A percentile compares a stretch with the other conserved stretches of the same genome.
phyloP scores from a whole-genome alignment of 2,329 filamentous ascomycete species.

The Colletotrichum tabaci region DNA sequence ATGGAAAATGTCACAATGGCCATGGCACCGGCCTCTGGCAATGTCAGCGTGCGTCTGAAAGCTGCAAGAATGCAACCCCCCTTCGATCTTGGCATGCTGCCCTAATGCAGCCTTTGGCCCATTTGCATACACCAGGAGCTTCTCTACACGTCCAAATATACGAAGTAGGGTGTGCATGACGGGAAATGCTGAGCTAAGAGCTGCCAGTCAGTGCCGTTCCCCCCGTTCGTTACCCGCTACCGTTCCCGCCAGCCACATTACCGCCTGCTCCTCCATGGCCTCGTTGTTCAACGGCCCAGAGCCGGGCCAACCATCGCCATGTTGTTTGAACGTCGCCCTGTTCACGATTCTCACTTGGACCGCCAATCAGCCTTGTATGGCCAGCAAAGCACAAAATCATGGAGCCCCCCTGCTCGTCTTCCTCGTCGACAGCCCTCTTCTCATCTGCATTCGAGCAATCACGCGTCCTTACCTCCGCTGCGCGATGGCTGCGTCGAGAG shows the following conservation, averaged over 20 bases:
- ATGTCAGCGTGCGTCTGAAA: neutral
- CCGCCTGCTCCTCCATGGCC: neutral
- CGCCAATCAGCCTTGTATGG: constrained; percentile 33
- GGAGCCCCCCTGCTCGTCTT: constrained; percentile 26
- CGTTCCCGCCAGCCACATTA: constrained; percentile 2
- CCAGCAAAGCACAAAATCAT: constrained; percentile 29
- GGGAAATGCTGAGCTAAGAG: constrained; percentile 23
- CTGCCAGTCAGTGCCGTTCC: constrained; percentile 7
- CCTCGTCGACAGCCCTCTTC: constrained; percentile 19
- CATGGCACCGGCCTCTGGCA: constrained; percentile 4
- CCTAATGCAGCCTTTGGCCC: constrained; percentile 20
- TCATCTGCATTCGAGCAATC: neutral
- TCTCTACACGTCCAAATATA: neutral
- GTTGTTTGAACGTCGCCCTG: constrained; percentile 10
- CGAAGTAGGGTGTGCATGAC: constrained; percentile 24
- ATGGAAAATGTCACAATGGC: neutral
- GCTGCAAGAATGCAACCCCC: constrained; percentile 10
- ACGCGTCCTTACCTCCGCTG: neutral
- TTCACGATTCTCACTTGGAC: constrained; percentile 15
- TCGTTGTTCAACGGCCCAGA: constrained; percentile 29
- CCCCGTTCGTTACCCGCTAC: neutral
- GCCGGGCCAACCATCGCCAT: constrained; percentile 1
- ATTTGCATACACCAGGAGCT: constrained; percentile 1
- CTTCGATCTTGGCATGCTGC: neutral
- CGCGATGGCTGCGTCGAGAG: constrained; percentile 16